Conservation (phyloP, 78 protist species). For the Dictyostelium firmibasis region DNA sequence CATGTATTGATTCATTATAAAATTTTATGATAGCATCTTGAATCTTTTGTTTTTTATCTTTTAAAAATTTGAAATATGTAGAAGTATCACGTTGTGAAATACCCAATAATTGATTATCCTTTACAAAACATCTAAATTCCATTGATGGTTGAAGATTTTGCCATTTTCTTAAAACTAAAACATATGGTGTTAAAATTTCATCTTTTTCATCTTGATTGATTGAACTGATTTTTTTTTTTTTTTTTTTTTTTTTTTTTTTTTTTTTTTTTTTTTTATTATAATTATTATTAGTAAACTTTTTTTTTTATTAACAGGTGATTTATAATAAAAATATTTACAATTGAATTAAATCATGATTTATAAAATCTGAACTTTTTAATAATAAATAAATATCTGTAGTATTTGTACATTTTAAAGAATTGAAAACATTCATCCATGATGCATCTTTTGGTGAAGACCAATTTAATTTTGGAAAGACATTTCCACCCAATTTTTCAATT, state of each 20-base stretch:
- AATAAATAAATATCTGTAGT: conserved; percentile 50
- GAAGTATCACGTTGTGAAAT: conserved; percentile 74
- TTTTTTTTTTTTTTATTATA: not conserved
- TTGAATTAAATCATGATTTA: conserved; percentile 70
- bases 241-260: not conserved
- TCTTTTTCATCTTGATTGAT: not conserved
- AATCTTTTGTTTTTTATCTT: conserved; percentile 28
- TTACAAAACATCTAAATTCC: conserved; percentile 84
- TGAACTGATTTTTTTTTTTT: not conserved
- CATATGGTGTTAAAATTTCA: conserved; percentile 27
- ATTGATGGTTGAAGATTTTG: conserved; percentile 21
- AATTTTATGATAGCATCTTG: not conserved
- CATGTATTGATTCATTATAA: not conserved
- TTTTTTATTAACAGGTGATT: not conserved
- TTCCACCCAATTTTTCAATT: conserved; percentile 66
- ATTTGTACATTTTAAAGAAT: conserved; percentile 38
- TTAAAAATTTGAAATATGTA: conserved; percentile 29
- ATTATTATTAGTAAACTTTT: not conserved
- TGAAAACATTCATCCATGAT: conserved; percentile 24
- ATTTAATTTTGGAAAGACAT: conserved; percentile 71
- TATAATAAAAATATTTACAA: conserved; percentile 13
- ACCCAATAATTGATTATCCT: conserved; percentile 43
- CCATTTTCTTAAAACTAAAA: conserved; percentile 71
- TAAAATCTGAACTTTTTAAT: conserved; percentile 77
- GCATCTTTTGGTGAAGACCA: conserved; percentile 86